These are phyloP conservation scores for Fagus crenata DNA, from an alignment of 306 rosid species.

Conservation along the genomic window DNA sequence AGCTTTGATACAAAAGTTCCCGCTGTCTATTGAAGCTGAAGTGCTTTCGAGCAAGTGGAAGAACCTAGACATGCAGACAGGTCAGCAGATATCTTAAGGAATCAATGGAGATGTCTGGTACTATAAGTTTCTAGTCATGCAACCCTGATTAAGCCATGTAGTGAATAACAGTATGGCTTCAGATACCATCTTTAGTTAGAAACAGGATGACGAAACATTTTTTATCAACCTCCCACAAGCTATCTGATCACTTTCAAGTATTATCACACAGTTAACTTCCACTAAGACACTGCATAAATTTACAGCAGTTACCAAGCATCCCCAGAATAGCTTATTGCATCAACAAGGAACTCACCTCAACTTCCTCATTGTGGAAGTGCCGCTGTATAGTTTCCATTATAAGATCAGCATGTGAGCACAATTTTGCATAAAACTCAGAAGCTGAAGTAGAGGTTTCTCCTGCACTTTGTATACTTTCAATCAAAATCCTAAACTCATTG, in stretches of 20 bases:
- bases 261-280: conserved; percentile 18
- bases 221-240: conserved; percentile 31
- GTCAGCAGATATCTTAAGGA: conserved; percentile 22
- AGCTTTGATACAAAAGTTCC: conserved; percentile 83
- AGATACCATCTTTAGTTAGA: conserved; percentile 15
- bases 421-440: conserved; percentile 80
- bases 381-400: conserved; percentile 85
- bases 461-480: conserved; percentile 84
- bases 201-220: conserved; percentile 17
- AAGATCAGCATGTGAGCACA: conserved; percentile 93
- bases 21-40: conserved; percentile 85
- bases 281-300: conserved; percentile 20
- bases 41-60: conserved; percentile 94
- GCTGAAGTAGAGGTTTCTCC: conserved; percentile 74
- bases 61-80: conserved; percentile 66
- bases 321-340: conserved; percentile 11
- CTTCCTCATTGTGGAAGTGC: conserved; percentile 90
- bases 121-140: conserved; percentile 30
- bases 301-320: conserved; percentile 15
- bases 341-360: conserved; percentile 64
- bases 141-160: conserved; percentile 15
- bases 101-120: conserved; percentile 18
- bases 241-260: conserved; percentile 22
- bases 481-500: conserved; percentile 82
- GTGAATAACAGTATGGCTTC: conserved; percentile 13